Base-by-base conservation (phyloP, 2,329 filamentous ascomycete genomes). In the Xylaria sp. region DNA sequence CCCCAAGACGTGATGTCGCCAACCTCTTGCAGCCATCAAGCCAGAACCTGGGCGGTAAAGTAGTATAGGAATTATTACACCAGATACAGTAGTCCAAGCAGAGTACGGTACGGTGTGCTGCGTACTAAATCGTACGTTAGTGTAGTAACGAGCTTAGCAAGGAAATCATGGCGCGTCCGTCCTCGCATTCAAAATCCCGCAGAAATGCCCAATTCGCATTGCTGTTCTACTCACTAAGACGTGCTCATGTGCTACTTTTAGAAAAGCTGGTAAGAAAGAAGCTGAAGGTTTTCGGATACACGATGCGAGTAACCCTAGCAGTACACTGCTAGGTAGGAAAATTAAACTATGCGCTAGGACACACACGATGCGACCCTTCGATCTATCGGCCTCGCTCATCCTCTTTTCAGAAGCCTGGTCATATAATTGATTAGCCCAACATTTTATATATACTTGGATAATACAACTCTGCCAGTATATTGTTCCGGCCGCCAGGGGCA, bases 31-130 rank as follows among this genome's bases (percentile, higher is more conserved):
- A 83, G 76, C 74, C 72, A 74, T 72, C 71, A 77, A 72, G 73
- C 73, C 71, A 71, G 28, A 73, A 70, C 77, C 73, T 76, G 79
- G 83, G 83, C 84, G 84, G 84, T 80, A 85, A 85, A 76, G 20
- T 44, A 34, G 48, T 12, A 32, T 23, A 9, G 18, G n/a, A 20
- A 18, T 7, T 48, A 54, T 32, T 34, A 32, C 18, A 54, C 23
- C 23, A 28, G 28, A 28, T 32, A 54, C 12, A 12, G 15, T 28
- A 28, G 23, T 28, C 28, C 23, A 32, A 50, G 15, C 10, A 39
- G 20, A 18, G 55, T 51, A 32, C 15, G 52, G 32, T 39, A 44
- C 41, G 12, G 41, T 44, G 15, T 7, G 6, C 15, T 46, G 18
- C 41, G 13, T n/a, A n/a, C 7, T n/a, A 18, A 46, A 15, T 15